These are phyloP conservation scores for Phytophthora sansomeana DNA, from an alignment of 352 stramenopile genomes.

Conservation along the genomic window DNA sequence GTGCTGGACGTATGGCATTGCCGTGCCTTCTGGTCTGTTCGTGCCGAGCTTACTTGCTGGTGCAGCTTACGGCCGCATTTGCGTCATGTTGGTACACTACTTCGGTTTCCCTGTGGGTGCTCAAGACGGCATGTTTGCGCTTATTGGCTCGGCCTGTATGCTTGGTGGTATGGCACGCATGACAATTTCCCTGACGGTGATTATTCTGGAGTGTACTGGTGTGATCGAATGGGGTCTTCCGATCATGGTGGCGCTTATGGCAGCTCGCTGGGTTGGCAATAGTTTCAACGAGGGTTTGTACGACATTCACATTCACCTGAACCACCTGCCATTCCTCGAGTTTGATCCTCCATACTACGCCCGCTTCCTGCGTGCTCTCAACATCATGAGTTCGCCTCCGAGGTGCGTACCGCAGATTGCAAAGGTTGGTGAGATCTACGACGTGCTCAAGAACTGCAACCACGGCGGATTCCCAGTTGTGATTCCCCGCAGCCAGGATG, in stretches of 20 bases:
- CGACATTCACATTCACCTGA: constrained; percentile 99
- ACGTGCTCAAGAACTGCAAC: constrained; percentile 71
- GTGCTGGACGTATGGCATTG: constrained; percentile 97
- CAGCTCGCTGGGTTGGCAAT: constrained; percentile 97
- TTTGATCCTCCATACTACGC: constrained; percentile 92
- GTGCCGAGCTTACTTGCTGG: constrained; percentile 96
- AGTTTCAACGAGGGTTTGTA: constrained; percentile 99
- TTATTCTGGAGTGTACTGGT: constrained; percentile 98
- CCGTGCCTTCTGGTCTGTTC: constrained; percentile 97
- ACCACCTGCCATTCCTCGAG: constrained; percentile 97
- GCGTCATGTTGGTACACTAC: constrained; percentile 70
- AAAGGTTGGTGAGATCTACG: constrained; percentile 84
- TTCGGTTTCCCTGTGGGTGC: constrained; percentile 71
- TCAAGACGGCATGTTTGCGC: constrained; percentile 94
- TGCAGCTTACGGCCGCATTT: constrained; percentile 94
- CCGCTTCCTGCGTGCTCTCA: constrained; percentile 75
- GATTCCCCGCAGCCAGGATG: constrained; percentile 55
- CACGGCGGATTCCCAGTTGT: constrained; percentile 85
- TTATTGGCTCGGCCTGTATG: constrained; percentile 97
- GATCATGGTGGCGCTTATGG: constrained; percentile 98
- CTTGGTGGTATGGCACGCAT: constrained; percentile 97
- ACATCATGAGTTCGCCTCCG: constrained; percentile 80
- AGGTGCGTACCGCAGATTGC: constrained; percentile 74
- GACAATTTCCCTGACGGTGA: constrained; percentile 99
- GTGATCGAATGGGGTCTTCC: constrained; percentile 98